Evolutionary conservation across 257 asterid genomes (phyloP).

Genomic region (Cynanchum wilfordii): DNA sequence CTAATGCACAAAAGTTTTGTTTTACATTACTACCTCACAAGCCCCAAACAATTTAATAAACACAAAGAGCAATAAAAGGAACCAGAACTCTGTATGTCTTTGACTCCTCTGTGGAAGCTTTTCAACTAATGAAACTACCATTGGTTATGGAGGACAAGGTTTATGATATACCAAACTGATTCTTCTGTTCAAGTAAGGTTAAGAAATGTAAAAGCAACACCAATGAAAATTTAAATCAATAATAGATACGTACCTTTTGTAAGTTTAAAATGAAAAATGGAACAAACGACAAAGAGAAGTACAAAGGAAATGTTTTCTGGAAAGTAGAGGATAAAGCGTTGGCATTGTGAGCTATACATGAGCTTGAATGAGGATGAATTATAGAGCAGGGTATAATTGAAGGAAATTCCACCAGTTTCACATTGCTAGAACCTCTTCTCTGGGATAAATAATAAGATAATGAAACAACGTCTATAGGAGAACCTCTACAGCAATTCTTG

Average conservation of each 20-base stretch:
- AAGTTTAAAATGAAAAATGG: constrained; percentile 90
- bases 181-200: neutral
- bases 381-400: constrained; percentile 80
- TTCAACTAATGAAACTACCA: neutral
- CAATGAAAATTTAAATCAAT: neutral
- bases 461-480: constrained; percentile 66
- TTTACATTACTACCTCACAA: neutral
- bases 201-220: constrained; percentile 16
- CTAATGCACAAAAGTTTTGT: neutral
- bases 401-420: constrained; percentile 74
- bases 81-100: neutral
- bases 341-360: constrained; percentile 80
- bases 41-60: neutral
- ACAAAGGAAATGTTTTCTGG: constrained; percentile 93
- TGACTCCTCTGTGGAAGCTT: neutral
- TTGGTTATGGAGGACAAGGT: neutral
- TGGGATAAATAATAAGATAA: constrained; percentile 60
- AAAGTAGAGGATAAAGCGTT: constrained; percentile 77
- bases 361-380: constrained; percentile 74
- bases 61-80: neutral
- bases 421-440: constrained; percentile 33
- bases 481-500: constrained; percentile 95
- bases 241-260: constrained; percentile 63
- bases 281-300: constrained; percentile 95
- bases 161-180: neutral